Conservation (phyloP, 169 alveolate genomes). For the Plasmodium gaboni region DNA sequence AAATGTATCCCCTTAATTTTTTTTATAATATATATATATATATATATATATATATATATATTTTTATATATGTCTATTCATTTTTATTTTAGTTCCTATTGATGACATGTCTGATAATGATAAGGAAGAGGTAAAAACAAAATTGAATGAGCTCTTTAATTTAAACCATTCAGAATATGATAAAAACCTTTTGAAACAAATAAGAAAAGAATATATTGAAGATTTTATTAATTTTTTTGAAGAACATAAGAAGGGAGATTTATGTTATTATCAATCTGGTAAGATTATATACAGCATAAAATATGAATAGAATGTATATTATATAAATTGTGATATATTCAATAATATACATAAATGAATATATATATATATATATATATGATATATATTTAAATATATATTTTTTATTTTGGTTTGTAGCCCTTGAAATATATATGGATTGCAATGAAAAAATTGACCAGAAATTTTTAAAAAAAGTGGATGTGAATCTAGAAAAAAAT, state of each 20-base stretch:
- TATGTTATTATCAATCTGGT: constrained; percentile 65
- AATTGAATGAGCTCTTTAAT: constrained; percentile 25
- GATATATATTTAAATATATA: background rate
- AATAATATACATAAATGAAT: background rate
- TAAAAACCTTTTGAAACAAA: constrained; percentile 15
- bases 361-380: background rate
- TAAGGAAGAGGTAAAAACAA: constrained; percentile 28
- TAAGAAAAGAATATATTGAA: constrained; percentile 37
- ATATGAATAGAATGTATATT: background rate
- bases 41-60: background rate
- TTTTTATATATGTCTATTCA: background rate
- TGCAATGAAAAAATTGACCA: constrained; percentile 41
- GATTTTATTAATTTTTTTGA: constrained; percentile 35
- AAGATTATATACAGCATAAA: background rate
- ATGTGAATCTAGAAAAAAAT: constrained; percentile 44
- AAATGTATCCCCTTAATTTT: background rate
- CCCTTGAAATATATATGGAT: constrained; percentile 41
- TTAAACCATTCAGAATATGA: constrained; percentile 21
- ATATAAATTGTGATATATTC: background rate
- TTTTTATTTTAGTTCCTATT: constrained; percentile 12
- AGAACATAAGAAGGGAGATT: constrained; percentile 54
- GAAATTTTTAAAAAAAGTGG: constrained; percentile 8
- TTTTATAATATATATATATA: background rate
- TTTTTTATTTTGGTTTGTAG: constrained; percentile 7
- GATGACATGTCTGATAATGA: constrained; percentile 15